A percentile compares a stretch with the other conserved stretches of the same genome.
Conservation (phyloP, 768 basidiomycete species). For the Daedaleopsis sinensis region DNA sequence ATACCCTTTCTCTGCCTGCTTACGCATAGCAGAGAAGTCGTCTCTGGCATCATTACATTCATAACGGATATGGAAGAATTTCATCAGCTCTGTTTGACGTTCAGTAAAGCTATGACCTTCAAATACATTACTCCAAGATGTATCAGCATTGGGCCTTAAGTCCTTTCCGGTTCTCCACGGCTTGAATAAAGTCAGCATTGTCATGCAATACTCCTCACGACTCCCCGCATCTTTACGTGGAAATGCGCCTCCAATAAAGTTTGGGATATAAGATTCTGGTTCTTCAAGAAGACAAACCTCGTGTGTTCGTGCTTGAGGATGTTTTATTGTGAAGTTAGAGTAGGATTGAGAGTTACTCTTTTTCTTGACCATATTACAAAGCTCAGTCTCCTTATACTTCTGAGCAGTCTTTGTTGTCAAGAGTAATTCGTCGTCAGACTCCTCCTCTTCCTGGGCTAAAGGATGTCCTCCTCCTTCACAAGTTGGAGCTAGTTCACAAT, state of each 20-base stretch:
- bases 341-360: not conserved
- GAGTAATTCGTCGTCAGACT: not conserved
- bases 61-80: slow-evolving; percentile 6
- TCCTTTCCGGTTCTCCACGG: slow-evolving; percentile 35
- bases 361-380: not conserved
- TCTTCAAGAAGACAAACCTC: not conserved
- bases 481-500: too few species aligned
- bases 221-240: slow-evolving; percentile 29
- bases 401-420: not conserved
- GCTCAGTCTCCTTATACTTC: not conserved
- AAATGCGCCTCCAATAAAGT: slow-evolving; percentile 36
- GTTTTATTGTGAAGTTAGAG: not conserved
- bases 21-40: slow-evolving; percentile 1
- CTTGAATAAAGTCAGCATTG: slow-evolving; percentile 39
- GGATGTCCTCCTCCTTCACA: not conserved
- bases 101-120: not conserved
- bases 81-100: slow-evolving; percentile 2
- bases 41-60: slow-evolving; percentile 14
- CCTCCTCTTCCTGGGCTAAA: not conserved
- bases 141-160: slow-evolving; percentile 25
- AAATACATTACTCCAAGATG: slow-evolving; percentile 4
- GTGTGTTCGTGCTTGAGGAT: not conserved
- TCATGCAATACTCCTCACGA: slow-evolving; percentile 35
- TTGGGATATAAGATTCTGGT: slow-evolving; percentile 22
- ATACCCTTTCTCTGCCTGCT: not conserved